These are phyloP conservation scores for Cyberlindnera lachancei DNA, from an alignment of 805 yeast genomes.

Conservation along the genomic window DNA sequence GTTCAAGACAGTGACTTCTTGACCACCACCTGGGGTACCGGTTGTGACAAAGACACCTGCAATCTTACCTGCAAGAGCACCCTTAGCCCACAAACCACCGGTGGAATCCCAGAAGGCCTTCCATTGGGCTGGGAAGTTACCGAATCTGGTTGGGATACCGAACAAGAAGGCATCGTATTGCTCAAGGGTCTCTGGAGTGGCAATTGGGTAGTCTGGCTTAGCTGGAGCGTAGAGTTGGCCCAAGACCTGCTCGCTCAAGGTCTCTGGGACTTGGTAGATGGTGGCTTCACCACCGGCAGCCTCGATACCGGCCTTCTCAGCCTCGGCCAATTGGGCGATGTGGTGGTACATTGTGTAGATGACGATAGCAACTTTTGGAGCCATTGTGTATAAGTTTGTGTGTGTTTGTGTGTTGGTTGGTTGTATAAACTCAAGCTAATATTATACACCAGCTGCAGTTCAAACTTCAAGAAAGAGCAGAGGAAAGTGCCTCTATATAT, in stretches of 20 bases:
- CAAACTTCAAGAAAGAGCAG: no score
- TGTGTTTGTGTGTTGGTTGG: background rate
- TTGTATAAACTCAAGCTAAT: background rate
- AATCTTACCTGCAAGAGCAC: conserved; percentile 63
- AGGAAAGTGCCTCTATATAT: no score
- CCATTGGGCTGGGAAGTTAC: conserved; percentile 71
- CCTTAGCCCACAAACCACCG: conserved; percentile 69
- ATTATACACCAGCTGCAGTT: no score
- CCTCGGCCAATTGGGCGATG: conserved; percentile 58
- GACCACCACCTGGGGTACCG: conserved; percentile 73
- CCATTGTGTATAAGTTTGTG: conserved; percentile 19
- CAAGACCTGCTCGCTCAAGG: conserved; percentile 57
- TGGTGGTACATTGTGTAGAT: conserved; percentile 82
- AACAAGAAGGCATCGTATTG: conserved; percentile 68
- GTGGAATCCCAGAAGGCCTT: conserved; percentile 70
- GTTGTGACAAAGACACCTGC: conserved; percentile 69
- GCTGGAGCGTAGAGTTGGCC: conserved; percentile 57
- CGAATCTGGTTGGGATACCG: conserved; percentile 78
- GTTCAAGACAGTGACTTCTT: conserved; percentile 60
- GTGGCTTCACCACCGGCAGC: conserved; percentile 64
- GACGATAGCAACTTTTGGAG: conserved; percentile 40
- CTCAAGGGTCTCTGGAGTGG: conserved; percentile 45
- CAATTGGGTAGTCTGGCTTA: conserved; percentile 49
- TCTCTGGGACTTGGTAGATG: conserved; percentile 76
- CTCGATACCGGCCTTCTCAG: conserved; percentile 62